Evolutionary conservation across 2,329 filamentous ascomycete species (phyloP), one percentile per base, ranked within the genome.

Genomic region (Microdochium trichocladiopsis): DNA sequence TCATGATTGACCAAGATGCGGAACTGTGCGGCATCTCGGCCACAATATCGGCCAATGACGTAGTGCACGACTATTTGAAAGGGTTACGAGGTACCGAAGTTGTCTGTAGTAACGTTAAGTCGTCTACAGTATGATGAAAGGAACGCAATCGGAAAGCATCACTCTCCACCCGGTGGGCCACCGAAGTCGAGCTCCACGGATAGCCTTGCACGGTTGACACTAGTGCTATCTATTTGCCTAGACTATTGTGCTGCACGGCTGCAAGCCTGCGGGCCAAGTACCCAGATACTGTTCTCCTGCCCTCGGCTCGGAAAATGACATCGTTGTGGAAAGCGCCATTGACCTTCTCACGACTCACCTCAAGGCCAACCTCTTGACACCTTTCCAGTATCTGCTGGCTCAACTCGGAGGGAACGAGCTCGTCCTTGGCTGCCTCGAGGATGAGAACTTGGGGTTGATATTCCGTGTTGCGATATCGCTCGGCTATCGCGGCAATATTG

Each of bases 301-400:
- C 78, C 50, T 71, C 72, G 24, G 63, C 64, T 53, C 70, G 68
- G 47, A 74, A 70, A 63, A 79, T 75, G 49, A 75, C 72, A 59
- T 83, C 78, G 53, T 79, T 83, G 63, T 84, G 81, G 58, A 79
- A 77, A 36, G 80, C 80, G 45, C 71, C 68, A 6, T 63, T 63
- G 31, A 82, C 70, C 25, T 67, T 68, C 50, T 66, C 69, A 56
- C 68, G 74, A 56, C 72, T 68, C 18, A 76, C 74, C 12, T 65
- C 63, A 18, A 84, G 53, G 1, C 72, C 71, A 22, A 82, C 62
- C 21, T 77, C 70, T 52, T 64, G 54, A 58, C 79, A 83, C 51
- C 72, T 70, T 53, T 70, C 64, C 50, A 73, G 66, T 6, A 84
- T 66, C 49, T 66, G 61, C 31, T 71, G 64, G 12, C 72, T 75